Base-by-base conservation (phyloP, 1,284 basidiomycete genomes). In the Fomitopsis pinicola region DNA sequence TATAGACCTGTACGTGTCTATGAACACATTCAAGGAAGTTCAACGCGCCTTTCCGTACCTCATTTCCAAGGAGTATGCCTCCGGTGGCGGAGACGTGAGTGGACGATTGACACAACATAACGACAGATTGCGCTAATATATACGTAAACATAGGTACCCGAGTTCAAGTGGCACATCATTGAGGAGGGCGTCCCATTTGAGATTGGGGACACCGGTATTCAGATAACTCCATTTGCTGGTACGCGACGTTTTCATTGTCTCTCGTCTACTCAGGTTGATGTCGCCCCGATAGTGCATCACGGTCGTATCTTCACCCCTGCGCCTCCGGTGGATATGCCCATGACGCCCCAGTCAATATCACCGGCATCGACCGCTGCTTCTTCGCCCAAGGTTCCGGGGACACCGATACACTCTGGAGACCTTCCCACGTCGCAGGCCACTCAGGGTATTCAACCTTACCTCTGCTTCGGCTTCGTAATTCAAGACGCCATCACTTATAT, bases 121-220 rank as follows among this genome's bases (percentile, higher is more conserved):
- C 33, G 42, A 42, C 42, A 22, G 30, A n/a, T 36, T 56, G 60
- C 19, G 57, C 40, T 42, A 40, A 59, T 36, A 17, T 30, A 35
- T 44, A 45, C 40, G 40, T 54, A 55, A 59, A 30, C 40, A 44
- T 64, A 92, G 89, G 85, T 92, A 30, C 89, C 89, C 4, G 83
- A 87, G 63, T 91, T 92, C 71, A 82, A 82, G 67, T 94, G 89
- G 88, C 91, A 92, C 67, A 84, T 91, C 58, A 86, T 93, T 66
- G 79, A 83, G 48, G 83, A 90, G 61, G 78, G 78, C 46, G 75
- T 82, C 30, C 79, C 85, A 1, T 90, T 92, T 65, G 81, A 88
- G 60, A 81, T 93, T 36, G 80, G 77, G 59, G 80, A 82, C 59
- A 88, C 85, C 5, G 87, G 84, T 10, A 79, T 92, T 60, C 70